phyloP scores from a whole-genome alignment of 179 eudicot genomes.

The Corrigiola litoralis region DNA sequence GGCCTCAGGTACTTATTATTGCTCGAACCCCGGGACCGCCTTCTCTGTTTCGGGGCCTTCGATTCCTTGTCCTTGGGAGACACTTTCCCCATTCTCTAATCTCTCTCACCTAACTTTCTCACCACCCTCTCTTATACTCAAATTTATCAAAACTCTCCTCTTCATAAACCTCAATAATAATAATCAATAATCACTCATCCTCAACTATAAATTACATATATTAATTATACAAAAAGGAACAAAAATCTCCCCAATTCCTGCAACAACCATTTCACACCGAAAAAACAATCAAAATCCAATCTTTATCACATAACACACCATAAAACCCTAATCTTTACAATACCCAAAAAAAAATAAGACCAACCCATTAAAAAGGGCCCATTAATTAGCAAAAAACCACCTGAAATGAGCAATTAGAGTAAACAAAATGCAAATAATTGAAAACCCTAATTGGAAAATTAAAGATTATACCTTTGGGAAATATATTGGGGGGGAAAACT shows the following conservation, averaged over 20 bases:
- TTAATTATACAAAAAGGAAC: neutral
- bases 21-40: constrained; percentile 37
- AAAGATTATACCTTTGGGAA: constrained; percentile 15
- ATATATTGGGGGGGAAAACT: neutral
- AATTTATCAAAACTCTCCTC: neutral
- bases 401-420: neutral
- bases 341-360: neutral
- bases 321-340: neutral
- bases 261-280: neutral
- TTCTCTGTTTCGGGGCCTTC: constrained; percentile 52
- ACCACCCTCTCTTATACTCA: constrained; percentile 4
- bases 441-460: neutral
- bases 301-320: neutral
- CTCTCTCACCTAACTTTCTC: too few relatives aligned
- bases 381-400: neutral
- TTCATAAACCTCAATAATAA: constrained; percentile 4
- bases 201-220: neutral
- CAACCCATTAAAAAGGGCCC: neutral
- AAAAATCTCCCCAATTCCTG: constrained; percentile 18
- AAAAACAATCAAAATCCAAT: neutral
- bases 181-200: constrained; percentile 3
- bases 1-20: constrained; percentile 74
- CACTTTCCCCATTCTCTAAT: constrained; percentile 57
- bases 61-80: constrained; percentile 50
- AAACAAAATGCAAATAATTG: neutral